Percentiles rank a stretch among this genome's conserved stretches.
These are phyloP conservation scores for Moelleriella libera DNA, from an alignment of 2,329 filamentous ascomycete genomes.

Conservation along the genomic window DNA sequence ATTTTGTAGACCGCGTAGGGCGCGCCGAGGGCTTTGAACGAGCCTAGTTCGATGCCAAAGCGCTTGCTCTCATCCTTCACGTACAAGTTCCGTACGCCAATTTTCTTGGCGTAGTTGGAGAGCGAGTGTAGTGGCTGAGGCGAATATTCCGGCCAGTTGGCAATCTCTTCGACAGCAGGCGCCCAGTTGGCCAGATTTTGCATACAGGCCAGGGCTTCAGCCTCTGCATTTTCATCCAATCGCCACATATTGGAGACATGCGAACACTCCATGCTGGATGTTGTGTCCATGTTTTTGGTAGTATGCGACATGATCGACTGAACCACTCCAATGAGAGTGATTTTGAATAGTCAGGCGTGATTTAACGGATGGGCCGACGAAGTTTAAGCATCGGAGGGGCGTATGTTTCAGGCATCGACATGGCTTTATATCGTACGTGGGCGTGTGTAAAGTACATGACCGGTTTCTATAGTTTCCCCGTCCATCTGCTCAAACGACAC, in stretches of 20 bases:
- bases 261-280: neutral
- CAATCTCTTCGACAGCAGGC: constrained; percentile 5
- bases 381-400: no score
- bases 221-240: neutral
- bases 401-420: no score
- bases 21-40: constrained; percentile 7
- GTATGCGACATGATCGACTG: no score
- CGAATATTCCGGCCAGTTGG: constrained; percentile 6
- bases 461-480: no score
- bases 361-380: no score
- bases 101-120: constrained; percentile 1
- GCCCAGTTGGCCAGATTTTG: constrained; percentile 5
- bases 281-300: no score
- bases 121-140: constrained; percentile 5
- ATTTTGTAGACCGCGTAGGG: constrained; percentile 7
- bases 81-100: constrained; percentile 3
- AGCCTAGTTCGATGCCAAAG: constrained; percentile 4
- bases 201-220: constrained; percentile 2
- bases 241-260: neutral
- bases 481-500: no score
- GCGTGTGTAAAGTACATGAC: no score
- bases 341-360: no score
- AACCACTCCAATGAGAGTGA: no score
- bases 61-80: constrained; percentile 7
- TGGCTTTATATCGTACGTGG: no score